Base-by-base conservation (phyloP, 352 stramenopile species). In the Detonula confervacea region DNA sequence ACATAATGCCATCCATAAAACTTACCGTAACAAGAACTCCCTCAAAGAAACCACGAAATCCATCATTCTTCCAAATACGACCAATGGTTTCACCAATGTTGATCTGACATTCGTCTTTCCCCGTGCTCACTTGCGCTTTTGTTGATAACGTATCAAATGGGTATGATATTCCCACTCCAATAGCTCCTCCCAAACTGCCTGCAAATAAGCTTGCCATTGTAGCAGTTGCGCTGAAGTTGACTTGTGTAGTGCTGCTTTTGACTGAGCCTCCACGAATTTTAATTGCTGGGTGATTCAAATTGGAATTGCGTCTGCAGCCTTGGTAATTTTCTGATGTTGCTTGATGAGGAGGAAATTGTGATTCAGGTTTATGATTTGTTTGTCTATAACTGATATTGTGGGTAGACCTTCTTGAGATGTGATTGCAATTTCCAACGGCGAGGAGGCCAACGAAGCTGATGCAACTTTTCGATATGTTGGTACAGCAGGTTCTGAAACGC, bases 141-240 rank as follows among this genome's bases (percentile, higher is more conserved):
- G 85, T 90, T 35, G 87, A 91, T 25, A 93, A 46, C 22, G 86
- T 93, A 73, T 93, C 88, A 29, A 93, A 79, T 24, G 88, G 88
- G 49, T 88, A 91, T 3, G 88, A 80, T 22, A 90, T 72, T 0
- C 83, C 83, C 0, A 90, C 80, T 22, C 88, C 88, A 57, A 88
- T 80, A n/a, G 84, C 80, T 29, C 86, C 88, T 12, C 73, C 88
- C 24, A 93, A 42, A 30, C 64, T 84, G 14, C 86, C 86, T n/a
- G 88, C 83, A 49, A 89, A 73, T 30, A 90, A 39, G 56, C 73
- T 84, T 49, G 77, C 72, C 54, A 78, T 75, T 25, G 66, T 68
- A 49, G 74, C 47, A 20, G 74, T 63, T 22, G 61, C 60, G 47
- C 59, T 73, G 12, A 77, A 52, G 46, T 77, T 69, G 20, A 81